Base-by-base conservation (phyloP, 2,329 filamentous ascomycete species). In the Hirsutella rhossiliensis region DNA sequence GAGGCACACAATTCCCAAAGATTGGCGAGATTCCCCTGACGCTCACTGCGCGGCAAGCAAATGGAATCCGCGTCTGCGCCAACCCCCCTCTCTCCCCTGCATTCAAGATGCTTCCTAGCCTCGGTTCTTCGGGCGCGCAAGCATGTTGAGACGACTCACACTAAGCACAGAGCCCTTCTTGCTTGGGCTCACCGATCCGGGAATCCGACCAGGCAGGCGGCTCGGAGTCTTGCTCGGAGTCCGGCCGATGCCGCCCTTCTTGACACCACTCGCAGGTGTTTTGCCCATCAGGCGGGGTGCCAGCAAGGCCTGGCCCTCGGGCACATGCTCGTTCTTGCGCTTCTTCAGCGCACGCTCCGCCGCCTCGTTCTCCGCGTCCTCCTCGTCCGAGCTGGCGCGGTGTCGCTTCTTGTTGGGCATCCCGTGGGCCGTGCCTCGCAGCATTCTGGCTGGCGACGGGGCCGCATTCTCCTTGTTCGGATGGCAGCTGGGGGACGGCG, bases 381-480 rank as follows among this genome's bases (percentile, higher is more conserved):
- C 76, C 44, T 76, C 74, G 37, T 78, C 75, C 40, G 69, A 71
- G 43, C 62, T 71, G 15, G 71, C 70, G n/a, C 78, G 70, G 52
- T 73, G 70, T 23, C 79, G 74, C 62, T 81, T 83, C 68, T 83
- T 82, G 63, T 77, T 82, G 8, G 67, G 60, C 62, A 83, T 74
- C 17, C 79, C 79, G 51, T 82, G 79, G 4, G 75, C 68, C 32
- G 78, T 69, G 34, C 69, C 68, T n/a, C 60, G 54, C 42, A 71
- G 54, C 56, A 67, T 31, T 38, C 61, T 59, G 20, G 52, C 52
- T 5, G 55, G 51, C 18, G 56, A 50, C 6, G 68, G 71, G 2
- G 63, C 64, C 38, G 66, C 61, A 52, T 80, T 79, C 54, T 78
- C 75, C 61, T 78, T 78, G 59, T 77, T 69, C 11, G 63, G 62